A percentile compares a stretch with the other conserved stretches of the same genome.
Conservation (phyloP, 2,329 filamentous ascomycete species). For the Xylogone sp. region DNA sequence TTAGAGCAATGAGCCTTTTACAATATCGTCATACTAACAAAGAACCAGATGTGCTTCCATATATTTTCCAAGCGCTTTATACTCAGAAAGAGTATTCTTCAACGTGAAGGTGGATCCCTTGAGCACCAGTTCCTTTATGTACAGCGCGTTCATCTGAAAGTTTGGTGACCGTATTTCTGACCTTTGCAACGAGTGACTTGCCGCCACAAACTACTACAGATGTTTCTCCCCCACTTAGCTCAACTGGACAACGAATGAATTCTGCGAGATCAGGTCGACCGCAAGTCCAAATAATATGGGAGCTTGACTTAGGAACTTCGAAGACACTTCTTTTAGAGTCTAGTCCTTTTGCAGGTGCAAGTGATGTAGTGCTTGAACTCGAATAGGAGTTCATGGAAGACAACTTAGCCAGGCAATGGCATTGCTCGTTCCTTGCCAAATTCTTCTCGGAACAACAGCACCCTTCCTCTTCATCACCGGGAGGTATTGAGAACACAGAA, state of each 20-base stretch:
- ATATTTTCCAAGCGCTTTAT: no score
- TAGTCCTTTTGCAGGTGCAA: not conserved
- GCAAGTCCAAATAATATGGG: constrained; percentile 29
- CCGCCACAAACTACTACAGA: constrained; percentile 58
- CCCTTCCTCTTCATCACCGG: not conserved
- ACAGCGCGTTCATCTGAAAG: constrained; percentile 59
- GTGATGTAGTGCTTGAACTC: not conserved
- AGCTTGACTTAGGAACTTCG: constrained; percentile 29
- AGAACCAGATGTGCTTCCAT: no score
- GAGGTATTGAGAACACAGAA: not conserved
- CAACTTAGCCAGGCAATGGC: not conserved
- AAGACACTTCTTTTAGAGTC: constrained; percentile 7
- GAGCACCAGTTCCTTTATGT: constrained; percentile 61
- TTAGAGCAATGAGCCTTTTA: no score
- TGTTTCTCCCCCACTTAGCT: constrained; percentile 57
- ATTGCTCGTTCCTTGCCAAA: not conserved
- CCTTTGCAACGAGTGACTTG: constrained; percentile 47
- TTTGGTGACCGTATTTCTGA: constrained; percentile 51
- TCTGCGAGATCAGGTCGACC: constrained; percentile 45
- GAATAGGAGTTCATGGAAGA: not conserved
- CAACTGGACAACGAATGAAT: constrained; percentile 51
- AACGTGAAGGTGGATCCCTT: constrained; percentile 57
- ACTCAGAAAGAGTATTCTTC: constrained; percentile 54
- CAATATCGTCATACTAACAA: no score
- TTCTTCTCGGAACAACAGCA: not conserved